Evolutionary conservation across 2,329 filamentous ascomycete genomes (phyloP), one percentile per base, ranked within the genome.

Genomic region (Diaporthe ampelina): DNA sequence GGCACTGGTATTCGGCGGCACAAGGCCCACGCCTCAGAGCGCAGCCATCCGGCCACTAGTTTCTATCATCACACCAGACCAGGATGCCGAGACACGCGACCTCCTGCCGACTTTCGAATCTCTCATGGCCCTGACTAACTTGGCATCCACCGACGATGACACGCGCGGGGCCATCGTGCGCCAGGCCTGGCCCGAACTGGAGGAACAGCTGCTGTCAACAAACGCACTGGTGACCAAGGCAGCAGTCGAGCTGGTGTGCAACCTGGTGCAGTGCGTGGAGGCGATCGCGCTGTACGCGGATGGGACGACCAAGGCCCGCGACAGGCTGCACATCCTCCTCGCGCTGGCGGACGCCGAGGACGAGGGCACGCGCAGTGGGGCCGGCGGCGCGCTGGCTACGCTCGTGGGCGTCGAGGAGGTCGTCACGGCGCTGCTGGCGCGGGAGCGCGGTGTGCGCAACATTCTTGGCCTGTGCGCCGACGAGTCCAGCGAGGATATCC

Each of bases 291-390:
- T 93, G 37, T 96, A 94, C 78, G 92, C 91, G 0, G 92, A 94
- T 73, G 89, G 88, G 15, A 90, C 88, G 4, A 87, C 89, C 35
- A 89, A 93, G 75, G 94, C 95, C 0, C 90, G 89, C 35, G 92
- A 94, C 71, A 89, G 96, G 0, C 84, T 98, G 56, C 93, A 97
- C 80, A 91, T 98, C 52, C 86, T 99, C 0, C 89, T 98, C 17
- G 97, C 96, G 0, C 90, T 99, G 48, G 93, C 95, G 0, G 95
- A 98, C 80, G 92, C 94, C 1, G 94, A 97, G 68, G 95, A 98
- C 77, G 83, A 90, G 9, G 91, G 91, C 0, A 98, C 95, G 0
- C 88, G 96, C 40, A 91, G 92, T 63, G 97, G 95, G 0, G 95
- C 97, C 0, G 95, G 95, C 3, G 97, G 97, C 1, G 96, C 95